Conservation (phyloP, 371 early-diverging fungal genomes). For the Phascolomyces articulosus region DNA sequence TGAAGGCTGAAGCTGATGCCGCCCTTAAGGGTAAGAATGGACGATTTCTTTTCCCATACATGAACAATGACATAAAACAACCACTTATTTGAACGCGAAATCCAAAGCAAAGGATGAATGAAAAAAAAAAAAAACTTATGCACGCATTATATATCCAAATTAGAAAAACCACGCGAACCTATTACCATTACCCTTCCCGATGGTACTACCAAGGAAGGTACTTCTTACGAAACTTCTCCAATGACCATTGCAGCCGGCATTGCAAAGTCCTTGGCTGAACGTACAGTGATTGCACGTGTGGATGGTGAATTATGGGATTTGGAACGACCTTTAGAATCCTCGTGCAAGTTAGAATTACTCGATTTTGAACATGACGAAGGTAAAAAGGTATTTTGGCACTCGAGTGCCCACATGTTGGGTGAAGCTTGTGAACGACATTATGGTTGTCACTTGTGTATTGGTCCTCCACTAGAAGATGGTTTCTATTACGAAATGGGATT, state of each 20-base stretch:
- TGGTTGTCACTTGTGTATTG: constrained; percentile 96
- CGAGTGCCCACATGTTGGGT: constrained; percentile 99
- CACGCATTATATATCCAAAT: not conserved
- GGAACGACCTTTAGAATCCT: constrained; percentile 82
- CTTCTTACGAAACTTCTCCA: constrained; percentile 97
- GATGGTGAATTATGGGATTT: constrained; percentile 96
- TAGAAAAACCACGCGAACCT: constrained; percentile 82
- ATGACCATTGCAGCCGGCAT: constrained; percentile 90
- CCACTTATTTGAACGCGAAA: too few relatives aligned
- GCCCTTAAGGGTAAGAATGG: constrained; percentile 72
- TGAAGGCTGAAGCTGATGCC: constrained; percentile 81
- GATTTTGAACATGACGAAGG: constrained; percentile 97
- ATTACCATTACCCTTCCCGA: constrained; percentile 94
- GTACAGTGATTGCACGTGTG: constrained; percentile 95
- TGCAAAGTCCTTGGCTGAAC: constrained; percentile 89
- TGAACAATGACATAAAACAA: not conserved
- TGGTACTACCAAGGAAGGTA: constrained; percentile 83
- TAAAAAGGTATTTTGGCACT: constrained; percentile 99
- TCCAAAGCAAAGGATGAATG: too few relatives aligned
- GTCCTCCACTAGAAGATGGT: constrained; percentile 98
- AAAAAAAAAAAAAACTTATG: too few relatives aligned
- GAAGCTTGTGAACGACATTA: constrained; percentile 97
- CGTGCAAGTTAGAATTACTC: constrained; percentile 87
- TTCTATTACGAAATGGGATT: constrained; percentile 99
- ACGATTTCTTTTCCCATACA: not conserved